Base-by-base conservation (phyloP, 1,284 basidiomycete genomes). In the Moniliophthora roreri region DNA sequence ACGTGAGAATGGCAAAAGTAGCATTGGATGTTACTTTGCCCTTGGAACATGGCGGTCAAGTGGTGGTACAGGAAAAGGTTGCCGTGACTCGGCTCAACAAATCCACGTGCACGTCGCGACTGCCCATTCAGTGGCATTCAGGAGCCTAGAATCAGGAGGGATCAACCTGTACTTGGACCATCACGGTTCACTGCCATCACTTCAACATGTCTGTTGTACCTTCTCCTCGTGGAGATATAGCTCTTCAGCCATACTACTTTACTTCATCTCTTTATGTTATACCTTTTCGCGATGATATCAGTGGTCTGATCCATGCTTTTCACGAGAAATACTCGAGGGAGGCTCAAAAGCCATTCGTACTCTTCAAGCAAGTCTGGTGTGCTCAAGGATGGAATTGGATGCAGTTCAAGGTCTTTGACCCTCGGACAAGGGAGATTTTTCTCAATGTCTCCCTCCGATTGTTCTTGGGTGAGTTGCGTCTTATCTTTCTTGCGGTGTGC, bases 211-310 rank as follows among this genome's bases (percentile, higher is more conserved):
- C 73, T 20, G 63, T 76, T 48, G 60, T 65, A 72, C 78, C n/a
- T 72, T 77, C 32, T 66, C 66, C 28, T 47, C 77, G 83, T 9
- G 85, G 88, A 11, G 79, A 84, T 23, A 65, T 85, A 55, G 70
- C 78, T 40, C 70, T 91, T 2, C 89, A 91, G 62, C 87, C 87
- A 0, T 71, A 75, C 18, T 91, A 87, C 65, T 91, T 89, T 61
- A 87, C 87, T 0, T 90, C 87, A 1, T 88, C 85, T 0, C 64
- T 85, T 21, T 91, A 84, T 66, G 81, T 89, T 5, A 66, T 77
- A 7, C 71, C 82, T n/a, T 72, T 87, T n/a, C 78, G 84, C 7
- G 76, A 80, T 28, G 89, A 91, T 63, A 73, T 91, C 24, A 66
- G 72, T 4, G 63, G 59, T 7, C 76, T 91, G 24, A 67, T 82